These are phyloP conservation scores for Epichloe gansuensis DNA, from an alignment of 2,329 filamentous ascomycete genomes.

Conservation along the genomic window DNA sequence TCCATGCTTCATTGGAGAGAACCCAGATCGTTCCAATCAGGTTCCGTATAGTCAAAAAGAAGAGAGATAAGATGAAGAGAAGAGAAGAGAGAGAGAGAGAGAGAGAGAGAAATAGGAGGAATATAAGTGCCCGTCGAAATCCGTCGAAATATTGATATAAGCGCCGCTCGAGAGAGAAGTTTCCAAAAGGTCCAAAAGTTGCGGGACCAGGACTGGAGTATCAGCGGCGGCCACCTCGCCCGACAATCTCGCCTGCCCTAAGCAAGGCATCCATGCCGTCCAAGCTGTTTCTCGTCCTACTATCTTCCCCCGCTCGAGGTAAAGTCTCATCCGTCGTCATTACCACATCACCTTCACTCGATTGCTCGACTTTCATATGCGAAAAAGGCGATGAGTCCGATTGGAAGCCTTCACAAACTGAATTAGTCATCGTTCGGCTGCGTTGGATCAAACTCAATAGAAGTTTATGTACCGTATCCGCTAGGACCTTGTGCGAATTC, in stretches of 20 bases:
- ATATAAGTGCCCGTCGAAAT: neutral
- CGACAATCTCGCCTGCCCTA: conserved; percentile 46
- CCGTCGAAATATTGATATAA: neutral
- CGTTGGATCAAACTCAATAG: conserved; percentile 6
- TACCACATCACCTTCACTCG: conserved; percentile 18
- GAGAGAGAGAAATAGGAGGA: neutral
- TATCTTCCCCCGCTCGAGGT: conserved; percentile 7
- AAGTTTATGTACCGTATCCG: conserved; percentile 23
- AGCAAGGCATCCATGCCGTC: conserved; percentile 48
- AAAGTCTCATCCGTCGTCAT: conserved; percentile 17
- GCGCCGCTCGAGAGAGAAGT: neutral
- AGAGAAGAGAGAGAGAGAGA: neutral
- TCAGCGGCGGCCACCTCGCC: conserved; percentile 23
- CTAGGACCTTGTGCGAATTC: conserved; percentile 14
- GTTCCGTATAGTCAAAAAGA: neutral
- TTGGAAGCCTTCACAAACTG: conserved; percentile 19
- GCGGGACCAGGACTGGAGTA: neutral
- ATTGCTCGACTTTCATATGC: conserved; percentile 18
- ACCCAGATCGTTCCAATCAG: neutral
- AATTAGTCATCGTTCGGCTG: conserved; percentile 16
- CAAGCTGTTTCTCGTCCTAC: conserved; percentile 20
- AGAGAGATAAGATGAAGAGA: neutral
- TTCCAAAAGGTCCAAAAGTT: neutral
- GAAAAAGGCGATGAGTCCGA: conserved; percentile 20
- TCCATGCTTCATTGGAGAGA: neutral